phyloP scores from a whole-genome alignment of 257 asterid species.

The Ajuga chamaepitys region DNA sequence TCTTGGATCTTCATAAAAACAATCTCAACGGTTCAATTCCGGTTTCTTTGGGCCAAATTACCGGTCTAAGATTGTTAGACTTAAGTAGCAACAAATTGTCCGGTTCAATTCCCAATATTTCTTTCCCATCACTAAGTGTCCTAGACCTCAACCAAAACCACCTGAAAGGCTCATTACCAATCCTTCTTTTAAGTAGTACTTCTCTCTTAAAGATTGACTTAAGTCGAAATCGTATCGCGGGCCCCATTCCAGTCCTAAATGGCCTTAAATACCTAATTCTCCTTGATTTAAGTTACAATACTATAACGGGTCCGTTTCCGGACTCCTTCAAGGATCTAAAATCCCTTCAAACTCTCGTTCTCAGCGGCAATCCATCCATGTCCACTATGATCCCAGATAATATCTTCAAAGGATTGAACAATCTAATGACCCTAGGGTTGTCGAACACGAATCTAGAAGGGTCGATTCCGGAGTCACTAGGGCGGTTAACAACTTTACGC shows the following conservation, averaged over 20 bases:
- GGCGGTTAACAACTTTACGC: constrained; percentile 32
- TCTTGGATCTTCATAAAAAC: constrained; percentile 75
- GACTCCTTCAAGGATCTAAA: constrained; percentile 28
- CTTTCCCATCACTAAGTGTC: constrained; percentile 37
- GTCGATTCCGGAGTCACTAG: constrained; percentile 52
- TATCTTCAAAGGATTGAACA: constrained; percentile 33
- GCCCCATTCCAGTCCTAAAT: constrained; percentile 38
- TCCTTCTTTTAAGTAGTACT: constrained; percentile 24
- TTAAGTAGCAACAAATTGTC: constrained; percentile 64
- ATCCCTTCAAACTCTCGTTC: constrained; percentile 55
- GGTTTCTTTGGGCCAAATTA: constrained; percentile 34
- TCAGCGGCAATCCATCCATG: constrained; percentile 48
- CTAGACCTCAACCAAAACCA: constrained; percentile 77
- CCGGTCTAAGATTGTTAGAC: constrained; percentile 57
- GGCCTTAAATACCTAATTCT: constrained; percentile 33
- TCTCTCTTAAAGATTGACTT: constrained; percentile 60
- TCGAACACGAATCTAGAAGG: constrained; percentile 61
- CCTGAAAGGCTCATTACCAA: constrained; percentile 46
- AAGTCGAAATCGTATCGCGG: constrained; percentile 67
- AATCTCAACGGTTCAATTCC: constrained; percentile 75
- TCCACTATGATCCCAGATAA: constrained; percentile 31
- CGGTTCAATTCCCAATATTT: constrained; percentile 52
- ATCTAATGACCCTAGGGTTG: constrained; percentile 39
- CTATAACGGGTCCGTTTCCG: constrained; percentile 42
- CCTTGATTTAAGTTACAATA: constrained; percentile 65